Conservation (phyloP, 78 protist genomes). For the Polysphondylium violaceum region DNA sequence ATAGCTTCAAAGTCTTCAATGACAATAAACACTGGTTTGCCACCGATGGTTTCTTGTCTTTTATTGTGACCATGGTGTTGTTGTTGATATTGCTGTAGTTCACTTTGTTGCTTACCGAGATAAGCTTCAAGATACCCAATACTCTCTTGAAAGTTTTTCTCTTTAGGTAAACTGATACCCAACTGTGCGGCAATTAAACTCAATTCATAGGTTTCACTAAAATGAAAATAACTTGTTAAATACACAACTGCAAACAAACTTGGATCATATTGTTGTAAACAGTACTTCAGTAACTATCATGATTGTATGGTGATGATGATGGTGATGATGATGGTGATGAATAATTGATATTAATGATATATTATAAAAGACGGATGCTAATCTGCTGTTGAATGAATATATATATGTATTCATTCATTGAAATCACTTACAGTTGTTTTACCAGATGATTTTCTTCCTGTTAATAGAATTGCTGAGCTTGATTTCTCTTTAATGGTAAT, state of each 20-base stretch:
- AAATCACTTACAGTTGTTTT: constrained; percentile 65
- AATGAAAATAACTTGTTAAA: constrained; percentile 18
- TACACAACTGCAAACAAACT: neutral
- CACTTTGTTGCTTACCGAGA: constrained; percentile 13
- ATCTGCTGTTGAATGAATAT: too few relatives aligned
- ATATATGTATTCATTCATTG: too few relatives aligned
- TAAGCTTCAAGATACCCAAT: neutral
- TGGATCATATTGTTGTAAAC: neutral
- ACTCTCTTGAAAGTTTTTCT: neutral
- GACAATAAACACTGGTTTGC: constrained; percentile 10
- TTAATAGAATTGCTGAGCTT: constrained; percentile 15
- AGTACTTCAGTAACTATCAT: constrained; percentile 19
- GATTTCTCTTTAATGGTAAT: constrained; percentile 7
- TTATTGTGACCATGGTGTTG: neutral
- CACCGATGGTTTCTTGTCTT: too few relatives aligned
- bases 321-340: neutral
- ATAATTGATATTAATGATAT: neutral
- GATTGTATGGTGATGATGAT: neutral
- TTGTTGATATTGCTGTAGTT: neutral
- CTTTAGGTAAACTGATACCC: neutral
- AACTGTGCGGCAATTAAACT: constrained; percentile 5
- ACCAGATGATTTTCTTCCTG: constrained; percentile 32
- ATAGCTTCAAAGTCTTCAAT: constrained; percentile 46
- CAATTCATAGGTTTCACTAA: constrained; percentile 10
- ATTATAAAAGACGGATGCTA: neutral